Percentiles rank a stretch among this genome's conserved stretches.
Evolutionary conservation across 768 basidiomycete species (phyloP).

Genomic region (Porphyrellus cyaneotinctus): DNA sequence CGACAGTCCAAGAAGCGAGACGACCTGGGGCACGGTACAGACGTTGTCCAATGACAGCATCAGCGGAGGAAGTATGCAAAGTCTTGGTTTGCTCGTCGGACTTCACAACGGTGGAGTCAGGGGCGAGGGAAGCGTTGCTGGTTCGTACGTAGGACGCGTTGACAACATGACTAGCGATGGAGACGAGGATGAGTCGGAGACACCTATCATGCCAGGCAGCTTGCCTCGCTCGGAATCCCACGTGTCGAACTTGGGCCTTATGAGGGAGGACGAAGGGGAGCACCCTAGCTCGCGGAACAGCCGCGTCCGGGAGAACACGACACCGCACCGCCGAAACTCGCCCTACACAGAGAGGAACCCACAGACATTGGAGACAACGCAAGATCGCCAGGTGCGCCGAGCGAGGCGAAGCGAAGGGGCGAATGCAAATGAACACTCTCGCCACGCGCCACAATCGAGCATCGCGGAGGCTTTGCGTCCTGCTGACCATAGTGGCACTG

Average conservation of each 20-base stretch:
- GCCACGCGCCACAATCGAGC: conserved; percentile 20
- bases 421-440: conserved; percentile 12
- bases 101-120: conserved; percentile 30
- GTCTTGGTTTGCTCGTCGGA: conserved; percentile 29
- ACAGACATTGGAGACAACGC: conserved; percentile 6
- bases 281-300: conserved; percentile 10
- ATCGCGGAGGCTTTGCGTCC: conserved; percentile 19
- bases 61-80: conserved; percentile 24
- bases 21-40: conserved; percentile 35
- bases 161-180: conserved; percentile 16
- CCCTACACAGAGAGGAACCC: conserved; percentile 19
- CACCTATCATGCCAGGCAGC: conserved; percentile 19
- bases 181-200: conserved; percentile 18
- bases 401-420: conserved; percentile 23
- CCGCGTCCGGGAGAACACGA: conserved; percentile 6
- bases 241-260: conserved; percentile 28
- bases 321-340: conserved; percentile 14
- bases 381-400: conserved; percentile 20
- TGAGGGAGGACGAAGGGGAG: conserved; percentile 31
- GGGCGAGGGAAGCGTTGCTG: conserved; percentile 21
- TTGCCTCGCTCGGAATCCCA: conserved; percentile 18
- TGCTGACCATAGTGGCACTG: conserved; percentile 6
- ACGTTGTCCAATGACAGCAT: conserved; percentile 20
- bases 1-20: conserved; percentile 33
- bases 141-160: conserved; percentile 17